Percentiles rank a stretch among this genome's conserved stretches.
These are phyloP conservation scores for Tolypocladium paradoxum DNA, from an alignment of 2,329 filamentous ascomycete genomes.

Conservation along the genomic window DNA sequence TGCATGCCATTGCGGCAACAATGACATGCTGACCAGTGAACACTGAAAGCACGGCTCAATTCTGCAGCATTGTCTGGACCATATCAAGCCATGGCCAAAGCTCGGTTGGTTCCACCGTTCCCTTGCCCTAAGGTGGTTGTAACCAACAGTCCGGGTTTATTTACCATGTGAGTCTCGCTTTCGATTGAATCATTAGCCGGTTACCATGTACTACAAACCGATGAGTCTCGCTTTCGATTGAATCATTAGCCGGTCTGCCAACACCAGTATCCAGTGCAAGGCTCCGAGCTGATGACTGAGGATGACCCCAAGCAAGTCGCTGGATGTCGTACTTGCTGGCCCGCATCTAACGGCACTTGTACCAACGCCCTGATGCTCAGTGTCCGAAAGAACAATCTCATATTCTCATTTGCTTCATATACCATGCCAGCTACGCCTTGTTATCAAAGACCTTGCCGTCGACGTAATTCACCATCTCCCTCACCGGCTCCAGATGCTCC, in stretches of 20 bases:
- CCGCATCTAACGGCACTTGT: no score
- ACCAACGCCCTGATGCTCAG: not conserved
- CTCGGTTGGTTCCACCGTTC: not conserved
- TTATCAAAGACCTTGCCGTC: constrained; percentile 36
- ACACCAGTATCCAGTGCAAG: no score
- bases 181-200: no score
- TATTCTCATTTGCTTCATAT: not conserved
- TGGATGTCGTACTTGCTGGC: no score
- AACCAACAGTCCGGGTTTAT: no score
- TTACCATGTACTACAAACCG: no score
- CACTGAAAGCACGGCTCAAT: not conserved
- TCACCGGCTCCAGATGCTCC: constrained; percentile 33
- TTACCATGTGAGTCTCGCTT: no score
- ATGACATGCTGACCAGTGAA: not conserved
- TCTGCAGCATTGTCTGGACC: not conserved
- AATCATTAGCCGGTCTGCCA: no score
- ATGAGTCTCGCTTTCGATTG: no score
- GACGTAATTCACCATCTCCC: constrained; percentile 38
- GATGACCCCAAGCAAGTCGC: no score
- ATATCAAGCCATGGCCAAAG: not conserved
- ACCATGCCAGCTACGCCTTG: constrained; percentile 11
- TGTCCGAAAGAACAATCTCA: not conserved
- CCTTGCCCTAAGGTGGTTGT: no score
- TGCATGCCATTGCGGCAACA: not conserved
- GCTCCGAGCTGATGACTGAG: no score